Evolutionary conservation across 2,329 filamentous ascomycete species (phyloP).

Genomic region (Stagonosporopsis cucurbitacearum): DNA sequence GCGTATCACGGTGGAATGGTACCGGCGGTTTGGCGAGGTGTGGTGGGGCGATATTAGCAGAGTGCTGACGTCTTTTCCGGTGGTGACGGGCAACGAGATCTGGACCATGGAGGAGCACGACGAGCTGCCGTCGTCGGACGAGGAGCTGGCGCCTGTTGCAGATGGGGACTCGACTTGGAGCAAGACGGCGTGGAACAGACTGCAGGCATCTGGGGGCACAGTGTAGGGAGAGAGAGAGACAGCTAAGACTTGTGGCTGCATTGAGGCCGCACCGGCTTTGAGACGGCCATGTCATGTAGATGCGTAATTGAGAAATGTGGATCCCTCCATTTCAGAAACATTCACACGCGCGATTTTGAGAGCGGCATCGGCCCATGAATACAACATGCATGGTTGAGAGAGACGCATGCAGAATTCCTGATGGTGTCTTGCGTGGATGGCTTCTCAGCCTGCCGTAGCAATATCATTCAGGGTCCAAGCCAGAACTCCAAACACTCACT

Average conservation of each 20-base stretch:
- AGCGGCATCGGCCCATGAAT: too few species aligned
- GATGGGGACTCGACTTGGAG: constrained; percentile 26
- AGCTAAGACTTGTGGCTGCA: constrained; percentile 1
- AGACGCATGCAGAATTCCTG: not conserved
- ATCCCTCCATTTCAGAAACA: too few species aligned
- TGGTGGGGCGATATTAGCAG: constrained; percentile 52
- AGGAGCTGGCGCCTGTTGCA: constrained; percentile 28
- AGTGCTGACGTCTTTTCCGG: constrained; percentile 49
- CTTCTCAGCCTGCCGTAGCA: constrained; percentile 19
- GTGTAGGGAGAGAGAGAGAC: too few species aligned
- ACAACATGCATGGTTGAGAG: too few species aligned
- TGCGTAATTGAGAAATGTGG: not conserved
- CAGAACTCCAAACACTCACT: constrained; percentile 7
- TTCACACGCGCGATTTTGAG: too few species aligned
- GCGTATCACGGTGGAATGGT: constrained; percentile 49
- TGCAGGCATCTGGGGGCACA: constrained; percentile 20
- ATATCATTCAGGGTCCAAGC: constrained; percentile 35
- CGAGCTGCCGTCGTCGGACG: constrained; percentile 43
- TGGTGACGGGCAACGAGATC: constrained; percentile 49
- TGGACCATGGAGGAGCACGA: constrained; percentile 51
- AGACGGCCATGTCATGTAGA: constrained; percentile 20
- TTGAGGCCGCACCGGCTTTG: constrained; percentile 5
- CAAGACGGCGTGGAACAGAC: constrained; percentile 31
- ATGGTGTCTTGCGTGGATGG: constrained; percentile 7
- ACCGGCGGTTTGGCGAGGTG: constrained; percentile 46